Percentiles rank a stretch among this genome's conserved stretches.
Evolutionary conservation across 441 rosid genomes (phyloP).

Genomic region (Corymbia calophylla): DNA sequence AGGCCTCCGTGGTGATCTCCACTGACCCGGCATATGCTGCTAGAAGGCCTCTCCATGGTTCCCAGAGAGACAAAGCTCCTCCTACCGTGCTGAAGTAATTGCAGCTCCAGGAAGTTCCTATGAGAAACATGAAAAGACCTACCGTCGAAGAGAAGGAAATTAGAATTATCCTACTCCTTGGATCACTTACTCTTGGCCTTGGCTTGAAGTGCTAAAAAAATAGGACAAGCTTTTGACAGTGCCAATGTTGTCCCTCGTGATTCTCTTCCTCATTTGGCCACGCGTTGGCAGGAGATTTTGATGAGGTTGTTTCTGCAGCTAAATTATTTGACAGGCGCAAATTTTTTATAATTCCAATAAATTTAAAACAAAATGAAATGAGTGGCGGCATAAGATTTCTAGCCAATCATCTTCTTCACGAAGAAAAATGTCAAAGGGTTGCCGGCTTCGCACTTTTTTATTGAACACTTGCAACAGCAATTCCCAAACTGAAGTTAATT

Average conservation of each 20-base stretch:
- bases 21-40: not conserved
- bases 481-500: no score
- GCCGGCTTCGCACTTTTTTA: not conserved
- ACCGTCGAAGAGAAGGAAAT: not conserved
- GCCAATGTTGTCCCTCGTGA: not conserved
- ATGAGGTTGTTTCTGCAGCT: not conserved
- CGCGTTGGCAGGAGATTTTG: not conserved
- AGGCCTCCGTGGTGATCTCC: constrained; percentile 3
- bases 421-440: not conserved
- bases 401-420: not conserved
- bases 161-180: not conserved
- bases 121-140: not conserved
- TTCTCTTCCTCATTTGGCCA: not conserved
- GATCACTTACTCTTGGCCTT: not conserved
- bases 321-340: not conserved
- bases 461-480: no score
- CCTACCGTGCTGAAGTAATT: not conserved
- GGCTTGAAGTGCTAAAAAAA: not conserved
- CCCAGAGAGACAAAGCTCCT: not conserved
- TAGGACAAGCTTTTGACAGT: not conserved
- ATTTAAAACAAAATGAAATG: not conserved
- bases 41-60: constrained; percentile 4
- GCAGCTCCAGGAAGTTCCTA: not conserved
- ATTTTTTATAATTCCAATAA: not conserved
- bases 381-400: not conserved